Conservation (phyloP, 2,329 filamentous ascomycete species). For the Fusarium pseudoanthophilum region DNA sequence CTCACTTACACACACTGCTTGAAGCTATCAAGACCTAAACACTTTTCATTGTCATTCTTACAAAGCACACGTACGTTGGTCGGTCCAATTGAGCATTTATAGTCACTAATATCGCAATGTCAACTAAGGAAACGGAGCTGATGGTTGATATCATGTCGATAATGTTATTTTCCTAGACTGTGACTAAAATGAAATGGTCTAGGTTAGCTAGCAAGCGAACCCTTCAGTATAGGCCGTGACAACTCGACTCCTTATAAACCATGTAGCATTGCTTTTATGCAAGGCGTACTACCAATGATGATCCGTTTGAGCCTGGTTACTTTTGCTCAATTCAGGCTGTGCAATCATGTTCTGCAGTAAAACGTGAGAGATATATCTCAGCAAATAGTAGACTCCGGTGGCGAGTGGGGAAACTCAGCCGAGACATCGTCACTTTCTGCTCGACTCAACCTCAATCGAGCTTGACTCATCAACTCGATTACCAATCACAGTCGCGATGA, state of each 20-base stretch:
- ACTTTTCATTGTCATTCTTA: background rate
- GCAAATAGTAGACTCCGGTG: background rate
- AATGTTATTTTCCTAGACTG: background rate
- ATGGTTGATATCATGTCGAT: too few species aligned
- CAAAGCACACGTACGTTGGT: background rate
- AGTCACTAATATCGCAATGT: background rate
- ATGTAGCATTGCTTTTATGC: background rate
- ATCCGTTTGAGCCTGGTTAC: background rate
- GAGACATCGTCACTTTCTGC: conserved; percentile 13
- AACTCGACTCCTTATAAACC: background rate
- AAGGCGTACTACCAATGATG: background rate
- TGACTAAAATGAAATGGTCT: background rate
- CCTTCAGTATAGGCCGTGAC: background rate
- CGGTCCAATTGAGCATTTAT: too few species aligned
- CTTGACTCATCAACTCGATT: background rate
- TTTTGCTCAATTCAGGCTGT: background rate
- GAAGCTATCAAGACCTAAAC: background rate
- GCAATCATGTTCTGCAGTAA: background rate
- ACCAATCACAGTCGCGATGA: conserved; percentile 7
- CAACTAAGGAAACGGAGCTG: background rate
- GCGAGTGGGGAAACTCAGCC: conserved; percentile 27
- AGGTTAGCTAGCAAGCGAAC: too few species aligned
- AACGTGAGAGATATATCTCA: background rate
- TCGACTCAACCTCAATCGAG: background rate
- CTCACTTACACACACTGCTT: background rate